These are phyloP conservation scores for Spergularia azorica DNA, from an alignment of 179 eudicot species.

Conservation along the genomic window DNA sequence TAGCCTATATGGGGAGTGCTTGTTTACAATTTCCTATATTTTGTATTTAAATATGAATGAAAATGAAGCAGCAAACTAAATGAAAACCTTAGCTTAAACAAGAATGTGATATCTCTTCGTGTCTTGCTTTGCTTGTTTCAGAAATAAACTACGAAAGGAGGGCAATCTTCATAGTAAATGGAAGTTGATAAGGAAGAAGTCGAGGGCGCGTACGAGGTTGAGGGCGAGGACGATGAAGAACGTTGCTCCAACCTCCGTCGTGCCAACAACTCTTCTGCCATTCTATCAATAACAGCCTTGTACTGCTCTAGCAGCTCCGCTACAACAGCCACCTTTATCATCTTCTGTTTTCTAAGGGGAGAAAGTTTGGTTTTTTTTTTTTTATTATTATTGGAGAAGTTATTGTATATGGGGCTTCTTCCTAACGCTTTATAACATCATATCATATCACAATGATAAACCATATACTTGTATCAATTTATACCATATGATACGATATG, in stretches of 20 bases:
- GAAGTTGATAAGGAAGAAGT: not conserved
- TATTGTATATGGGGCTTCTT: conserved; percentile 3
- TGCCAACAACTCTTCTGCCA: conserved; percentile 27
- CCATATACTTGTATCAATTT: conserved; percentile 16
- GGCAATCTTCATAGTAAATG: conserved; percentile 21
- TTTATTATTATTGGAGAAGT: not conserved
- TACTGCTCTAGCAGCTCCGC: conserved; percentile 33
- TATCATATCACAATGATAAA: not conserved
- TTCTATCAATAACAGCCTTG: conserved; percentile 28
- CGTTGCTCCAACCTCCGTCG: conserved; percentile 8
- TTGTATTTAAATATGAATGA: too few species aligned
- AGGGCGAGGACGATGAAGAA: too few species aligned
- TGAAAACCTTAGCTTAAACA: too few species aligned
- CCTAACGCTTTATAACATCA: not conserved
- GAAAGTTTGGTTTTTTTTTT: not conserved
- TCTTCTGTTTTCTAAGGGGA: not conserved
- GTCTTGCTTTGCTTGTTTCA: not conserved
- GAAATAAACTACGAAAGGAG: conserved; percentile 37
- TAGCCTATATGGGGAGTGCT: too few species aligned
- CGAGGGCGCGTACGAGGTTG: not conserved
- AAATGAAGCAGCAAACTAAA: too few species aligned
- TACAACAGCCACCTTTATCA: conserved; percentile 33
- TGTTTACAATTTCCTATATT: too few species aligned
- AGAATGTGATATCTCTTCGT: too few species aligned
- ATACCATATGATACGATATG: conserved; percentile 18